phyloP scores from a whole-genome alignment of 805 yeast species.

The Saccharomyces kudriavzevii region DNA sequence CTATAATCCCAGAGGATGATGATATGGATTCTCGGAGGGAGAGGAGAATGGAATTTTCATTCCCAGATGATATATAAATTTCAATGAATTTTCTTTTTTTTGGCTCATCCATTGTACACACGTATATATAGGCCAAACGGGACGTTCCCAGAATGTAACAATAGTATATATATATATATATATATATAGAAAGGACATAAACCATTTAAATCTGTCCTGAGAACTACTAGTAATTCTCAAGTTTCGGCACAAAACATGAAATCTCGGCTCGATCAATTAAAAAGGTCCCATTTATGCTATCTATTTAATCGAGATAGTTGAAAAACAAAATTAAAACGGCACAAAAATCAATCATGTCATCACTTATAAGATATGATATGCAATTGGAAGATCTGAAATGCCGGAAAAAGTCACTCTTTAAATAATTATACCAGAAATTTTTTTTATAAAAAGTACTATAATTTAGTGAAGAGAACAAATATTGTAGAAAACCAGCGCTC shows the following conservation, averaged over 20 bases:
- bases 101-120: neutral
- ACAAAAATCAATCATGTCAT: no score
- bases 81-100: neutral
- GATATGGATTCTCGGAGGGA: constrained; percentile 15
- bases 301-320: no score
- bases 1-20: constrained; percentile 25
- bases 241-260: neutral
- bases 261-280: no score
- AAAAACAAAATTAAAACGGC: no score
- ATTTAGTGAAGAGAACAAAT: neutral
- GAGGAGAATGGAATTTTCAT: constrained; percentile 19
- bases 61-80: constrained; percentile 26
- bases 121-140: neutral
- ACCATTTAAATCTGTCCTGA: neutral
- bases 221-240: neutral
- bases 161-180: neutral
- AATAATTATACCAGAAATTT: neutral
- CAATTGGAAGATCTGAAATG: no score
- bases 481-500: neutral
- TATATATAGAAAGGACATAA: neutral
- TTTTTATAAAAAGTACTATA: neutral
- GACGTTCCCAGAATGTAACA: neutral
- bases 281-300: no score
- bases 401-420: neutral
- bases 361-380: no score